phyloP scores from a whole-genome alignment of 768 basidiomycete species.

The Nidularia pulvinata region DNA sequence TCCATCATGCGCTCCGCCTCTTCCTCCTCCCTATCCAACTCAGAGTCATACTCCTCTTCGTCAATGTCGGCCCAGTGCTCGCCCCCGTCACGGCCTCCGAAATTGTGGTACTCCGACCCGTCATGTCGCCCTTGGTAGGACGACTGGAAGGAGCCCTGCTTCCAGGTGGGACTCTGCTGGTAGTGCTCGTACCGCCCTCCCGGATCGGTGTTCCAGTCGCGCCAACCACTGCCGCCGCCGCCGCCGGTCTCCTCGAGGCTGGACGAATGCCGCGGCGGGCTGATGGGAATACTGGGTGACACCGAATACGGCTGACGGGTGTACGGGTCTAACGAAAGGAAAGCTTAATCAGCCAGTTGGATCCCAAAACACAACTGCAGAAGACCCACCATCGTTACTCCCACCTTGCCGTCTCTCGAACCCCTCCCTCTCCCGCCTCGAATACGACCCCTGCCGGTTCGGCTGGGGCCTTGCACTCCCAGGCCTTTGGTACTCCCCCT shows the following conservation, averaged over 20 bases:
- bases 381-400: too few species aligned
- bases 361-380: too few species aligned
- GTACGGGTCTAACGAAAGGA: too few species aligned
- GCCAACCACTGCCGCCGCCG: not conserved
- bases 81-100: slow-evolving; percentile 49
- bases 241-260: not conserved
- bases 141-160: slow-evolving; percentile 87
- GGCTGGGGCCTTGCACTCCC: slow-evolving; percentile 57
- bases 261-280: not conserved
- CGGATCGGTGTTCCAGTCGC: too few species aligned
- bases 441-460: slow-evolving; percentile 45
- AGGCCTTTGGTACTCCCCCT: too few species aligned
- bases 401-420: too few species aligned
- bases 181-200: too few species aligned
- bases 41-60: slow-evolving; percentile 19
- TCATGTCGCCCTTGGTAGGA: slow-evolving; percentile 73
- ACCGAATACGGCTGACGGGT: too few species aligned
- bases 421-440: slow-evolving; percentile 66
- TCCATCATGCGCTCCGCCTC: not conserved
- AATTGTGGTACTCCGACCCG: slow-evolving; percentile 33
- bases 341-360: not conserved
- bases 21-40: slow-evolving; percentile 8
- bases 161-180: slow-evolving; percentile 88
- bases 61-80: slow-evolving; percentile 69
- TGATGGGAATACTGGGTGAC: slow-evolving; percentile 1